Evolutionary conservation across 2,329 filamentous ascomycete genomes (phyloP), one percentile per base, ranked within the genome.

Genomic region (Colletotrichum lentis): DNA sequence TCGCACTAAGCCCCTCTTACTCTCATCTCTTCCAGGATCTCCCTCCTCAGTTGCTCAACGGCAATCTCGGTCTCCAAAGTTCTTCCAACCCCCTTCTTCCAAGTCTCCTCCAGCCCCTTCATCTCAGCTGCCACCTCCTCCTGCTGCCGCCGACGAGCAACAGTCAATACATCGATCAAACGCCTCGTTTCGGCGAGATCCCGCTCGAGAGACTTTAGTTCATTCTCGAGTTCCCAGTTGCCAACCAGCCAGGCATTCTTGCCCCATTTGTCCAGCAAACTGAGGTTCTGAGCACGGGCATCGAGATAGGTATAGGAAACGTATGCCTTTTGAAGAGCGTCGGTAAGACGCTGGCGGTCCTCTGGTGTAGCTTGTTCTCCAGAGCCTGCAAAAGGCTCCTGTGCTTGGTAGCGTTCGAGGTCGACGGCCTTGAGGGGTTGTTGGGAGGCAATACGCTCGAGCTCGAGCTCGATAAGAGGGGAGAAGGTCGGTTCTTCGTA

Each of bases 211-310:
- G 78, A 78, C 58, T 85, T 84, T 59, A 96, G 79, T 49, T 93
- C 86, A 50, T 88, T 87, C 80, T 97, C 95, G 22, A 94, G 79
- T 72, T 92, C 88, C 73, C 90, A 88, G 78, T 99, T 99, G 6
- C 88, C 88, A 10, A 97, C 86, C 63, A 99, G 84, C 95, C 96
- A 98, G 11, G 93, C 91, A 78, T 97, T 97, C 80, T 93, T 93
- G 72, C 95, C 96, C 78, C 90, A 90, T 58, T 85, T 85, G 74
- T 96, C 92, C 22, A 97, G 86, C n/a, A 97, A 84, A 1, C 84
- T 81, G 20, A 97, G 86, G 78, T 88, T 84, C 39, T 82, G 74
- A 43, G 81, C 77, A 3, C 87, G 85, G n/a, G 79, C 74, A 14
- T 76, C 71, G 14, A 89, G 81, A 77, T 88, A 87, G n/a, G 82